phyloP scores from a whole-genome alignment of 768 basidiomycete species.

The Russula virescens region DNA sequence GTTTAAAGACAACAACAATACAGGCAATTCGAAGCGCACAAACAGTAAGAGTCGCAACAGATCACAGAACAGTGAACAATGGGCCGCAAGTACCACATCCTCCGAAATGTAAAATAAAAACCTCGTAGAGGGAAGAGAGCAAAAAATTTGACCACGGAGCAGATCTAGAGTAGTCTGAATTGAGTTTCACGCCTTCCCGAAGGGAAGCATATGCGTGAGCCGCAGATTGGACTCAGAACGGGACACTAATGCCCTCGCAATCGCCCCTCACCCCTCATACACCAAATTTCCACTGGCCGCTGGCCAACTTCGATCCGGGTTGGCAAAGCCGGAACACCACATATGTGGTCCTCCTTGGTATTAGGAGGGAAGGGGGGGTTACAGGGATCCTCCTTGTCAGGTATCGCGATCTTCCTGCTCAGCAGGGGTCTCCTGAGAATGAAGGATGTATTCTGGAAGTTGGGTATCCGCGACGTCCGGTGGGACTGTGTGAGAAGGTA shows the following conservation, averaged over 20 bases:
- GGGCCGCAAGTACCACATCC: background rate
- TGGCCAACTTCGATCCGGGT: background rate
- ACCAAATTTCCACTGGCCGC: slow-evolving; percentile 19
- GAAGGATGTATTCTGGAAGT: too few relatives aligned
- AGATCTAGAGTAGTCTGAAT: slow-evolving; percentile 71
- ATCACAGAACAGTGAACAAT: background rate
- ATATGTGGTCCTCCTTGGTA: too few relatives aligned
- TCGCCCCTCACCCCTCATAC: slow-evolving; percentile 23
- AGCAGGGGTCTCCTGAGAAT: too few relatives aligned
- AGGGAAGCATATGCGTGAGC: slow-evolving; percentile 35
- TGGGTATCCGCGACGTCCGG: too few relatives aligned
- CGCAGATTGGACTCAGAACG: slow-evolving; percentile 65
- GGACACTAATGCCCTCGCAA: slow-evolving; percentile 18
- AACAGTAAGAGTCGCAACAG: background rate
- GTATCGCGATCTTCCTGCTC: too few relatives aligned
- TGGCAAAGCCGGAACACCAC: background rate
- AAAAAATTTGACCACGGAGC: slow-evolving; percentile 36
- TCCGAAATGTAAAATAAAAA: too few relatives aligned
- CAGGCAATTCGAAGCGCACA: too few relatives aligned
- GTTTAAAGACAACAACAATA: too few relatives aligned
- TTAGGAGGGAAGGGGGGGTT: too few relatives aligned
- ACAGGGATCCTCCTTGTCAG: too few relatives aligned
- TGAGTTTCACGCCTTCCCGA: slow-evolving; percentile 41
- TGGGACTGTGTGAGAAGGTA: too few relatives aligned
- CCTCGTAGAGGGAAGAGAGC: slow-evolving; percentile 29